A percentile compares a stretch with the other conserved stretches of the same genome.
phyloP scores from a whole-genome alignment of 2,329 filamentous ascomycete genomes.

The Monosporascus sp. region DNA sequence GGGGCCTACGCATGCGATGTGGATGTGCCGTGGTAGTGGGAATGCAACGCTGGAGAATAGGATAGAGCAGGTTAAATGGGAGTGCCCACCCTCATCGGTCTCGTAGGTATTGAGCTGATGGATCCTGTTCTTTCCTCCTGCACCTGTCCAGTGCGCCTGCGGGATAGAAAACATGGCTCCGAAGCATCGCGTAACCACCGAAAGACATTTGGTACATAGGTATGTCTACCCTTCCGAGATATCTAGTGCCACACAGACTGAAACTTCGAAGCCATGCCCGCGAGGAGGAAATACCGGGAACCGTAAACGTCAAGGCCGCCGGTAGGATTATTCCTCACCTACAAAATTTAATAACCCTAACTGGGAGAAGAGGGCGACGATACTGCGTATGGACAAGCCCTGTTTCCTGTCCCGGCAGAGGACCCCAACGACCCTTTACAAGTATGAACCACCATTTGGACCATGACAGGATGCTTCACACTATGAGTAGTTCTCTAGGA shows the following conservation, averaged over 20 bases:
- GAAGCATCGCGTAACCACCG: background rate
- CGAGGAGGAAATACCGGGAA: slow-evolving; percentile 22
- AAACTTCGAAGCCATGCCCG: slow-evolving; percentile 18
- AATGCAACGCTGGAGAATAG: background rate
- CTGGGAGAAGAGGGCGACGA: slow-evolving; percentile 20
- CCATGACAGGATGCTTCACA: too few relatives aligned
- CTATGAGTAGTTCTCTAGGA: too few relatives aligned
- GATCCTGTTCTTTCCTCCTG: background rate
- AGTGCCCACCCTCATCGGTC: background rate
- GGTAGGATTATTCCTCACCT: slow-evolving; percentile 11
- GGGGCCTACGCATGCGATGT: background rate
- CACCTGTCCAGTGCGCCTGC: background rate
- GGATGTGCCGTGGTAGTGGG: background rate
- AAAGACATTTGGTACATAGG: background rate
- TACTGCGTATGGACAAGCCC: slow-evolving; percentile 21
- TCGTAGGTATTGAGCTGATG: background rate
- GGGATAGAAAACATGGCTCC: background rate
- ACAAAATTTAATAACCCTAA: background rate
- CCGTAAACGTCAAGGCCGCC: slow-evolving; percentile 19
- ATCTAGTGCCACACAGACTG: background rate
- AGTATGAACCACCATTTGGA: slow-evolving; percentile 2
- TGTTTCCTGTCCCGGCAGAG: slow-evolving; percentile 23
- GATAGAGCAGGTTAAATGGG: background rate
- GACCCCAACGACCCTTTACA: slow-evolving; percentile 25
- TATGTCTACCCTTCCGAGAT: background rate